Base-by-base conservation (phyloP, 2,329 filamentous ascomycete genomes). In the Chlorencoelia australis region DNA sequence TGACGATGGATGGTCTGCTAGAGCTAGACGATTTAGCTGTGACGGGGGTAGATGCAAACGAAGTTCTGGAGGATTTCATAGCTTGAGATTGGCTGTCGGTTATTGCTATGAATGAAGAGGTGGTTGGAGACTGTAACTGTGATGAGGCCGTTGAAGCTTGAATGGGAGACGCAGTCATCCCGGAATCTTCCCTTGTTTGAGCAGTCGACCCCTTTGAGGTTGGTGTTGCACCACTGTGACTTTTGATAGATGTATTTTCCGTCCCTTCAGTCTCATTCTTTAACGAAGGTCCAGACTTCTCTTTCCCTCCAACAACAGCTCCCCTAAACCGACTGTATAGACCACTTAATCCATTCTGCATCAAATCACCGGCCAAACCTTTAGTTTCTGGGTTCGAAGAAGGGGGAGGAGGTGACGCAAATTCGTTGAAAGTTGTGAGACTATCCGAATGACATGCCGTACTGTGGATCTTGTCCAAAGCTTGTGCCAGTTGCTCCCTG, bases 361-460 rank as follows among this genome's bases (percentile, higher is more conserved):
- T 75, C 26, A 82, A 60, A 40, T 94, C 86, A 17, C 77, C 75
- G 0, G 79, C 68, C 24, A 84, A 66, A 7, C 73, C 73, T 56
- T 85, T 86, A 40, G 67, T 75, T 50, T 94, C 86, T 16, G 68
- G 60, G 10, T 66, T 61, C 2, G 70, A 65, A 1, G 73, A 63
- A 1, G 71, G 66, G 2, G 68, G 64, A 0, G 82, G 78, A 4
- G 79, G 78, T 1, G 80, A 71, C 1, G 82, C 83, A 52, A 94
- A 88, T 54, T 95, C 88, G 61, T 93, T 93, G 62, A 96, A 96
- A 7, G 87, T 93, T 2, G 89, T 96, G 31, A 96, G 68, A 21
- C 78, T 75, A 44, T 82, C 82, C 21, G 83, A 83, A 56, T 84
- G 82, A 53, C 83, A 93, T n/a, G 88, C 87, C 5, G 83, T 79